These are phyloP conservation scores for Cyberlindnera galapagoensis DNA, from an alignment of 805 yeast species.

Conservation along the genomic window DNA sequence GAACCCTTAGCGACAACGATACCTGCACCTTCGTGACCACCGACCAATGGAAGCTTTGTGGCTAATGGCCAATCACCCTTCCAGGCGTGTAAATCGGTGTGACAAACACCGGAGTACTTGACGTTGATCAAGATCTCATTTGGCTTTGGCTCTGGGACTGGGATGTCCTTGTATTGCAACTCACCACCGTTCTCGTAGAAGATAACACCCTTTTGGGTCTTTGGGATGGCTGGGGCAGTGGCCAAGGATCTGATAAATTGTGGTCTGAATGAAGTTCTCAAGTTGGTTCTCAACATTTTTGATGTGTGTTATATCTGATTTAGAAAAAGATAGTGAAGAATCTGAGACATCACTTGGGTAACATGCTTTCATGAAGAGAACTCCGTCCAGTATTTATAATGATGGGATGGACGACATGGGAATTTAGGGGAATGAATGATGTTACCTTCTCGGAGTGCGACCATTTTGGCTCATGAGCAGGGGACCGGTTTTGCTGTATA, in stretches of 20 bases:
- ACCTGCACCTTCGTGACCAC: constrained; percentile 77
- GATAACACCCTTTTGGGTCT: constrained; percentile 45
- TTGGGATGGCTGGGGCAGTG: constrained; percentile 34
- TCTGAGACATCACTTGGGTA: too few relatives aligned
- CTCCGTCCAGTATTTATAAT: too few relatives aligned
- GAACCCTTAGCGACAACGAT: constrained; percentile 60
- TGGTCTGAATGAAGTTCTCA: constrained; percentile 17
- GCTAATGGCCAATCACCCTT: constrained; percentile 38
- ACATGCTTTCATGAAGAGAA: too few relatives aligned
- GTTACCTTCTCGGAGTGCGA: too few relatives aligned
- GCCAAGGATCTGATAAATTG: constrained; percentile 22
- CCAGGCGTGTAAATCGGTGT: constrained; percentile 67
- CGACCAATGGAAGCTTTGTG: constrained; percentile 55
- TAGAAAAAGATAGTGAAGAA: not conserved
- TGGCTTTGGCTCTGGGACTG: constrained; percentile 57
- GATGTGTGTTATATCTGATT: not conserved
- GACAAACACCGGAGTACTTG: constrained; percentile 71
- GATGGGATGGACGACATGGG: too few relatives aligned
- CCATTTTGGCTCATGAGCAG: too few relatives aligned
- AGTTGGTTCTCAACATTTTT: constrained; percentile 21
- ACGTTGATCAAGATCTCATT: constrained; percentile 59
- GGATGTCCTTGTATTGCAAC: constrained; percentile 43
- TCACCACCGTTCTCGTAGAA: constrained; percentile 47
- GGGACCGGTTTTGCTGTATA: too few relatives aligned
- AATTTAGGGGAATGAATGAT: too few relatives aligned